Base-by-base conservation (phyloP, 257 asterid genomes). In the Solanum tarijense region DNA sequence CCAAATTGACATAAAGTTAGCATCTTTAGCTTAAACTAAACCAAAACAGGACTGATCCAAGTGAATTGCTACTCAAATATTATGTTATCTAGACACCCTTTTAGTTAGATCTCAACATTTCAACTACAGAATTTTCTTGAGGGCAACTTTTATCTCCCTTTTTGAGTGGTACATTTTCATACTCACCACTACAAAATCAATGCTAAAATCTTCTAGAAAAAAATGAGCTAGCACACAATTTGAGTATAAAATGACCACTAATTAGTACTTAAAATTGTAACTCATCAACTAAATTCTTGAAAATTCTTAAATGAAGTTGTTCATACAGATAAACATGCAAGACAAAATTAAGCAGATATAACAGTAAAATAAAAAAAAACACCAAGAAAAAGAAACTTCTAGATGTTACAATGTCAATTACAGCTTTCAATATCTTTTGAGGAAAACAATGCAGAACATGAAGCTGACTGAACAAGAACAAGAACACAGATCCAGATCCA, bases 31-130 rank as follows among this genome's bases (percentile, higher is more conserved):
- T 25, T 4, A 81, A 43, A 43, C 85, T 81, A 46, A 29, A 0
- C 20, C 43, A 82, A 82, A 82, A 25, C 11, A 9, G 41, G 43
- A 18, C 86, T 11, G 20, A 48, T 31, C 43, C 86, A 82, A 48
- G 66, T 43, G 85, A 79, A 79, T 46, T 79, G 66, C 66, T 25
- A 43, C 23, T 4, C 6, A 31, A 62, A 85, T 62, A 39, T 36
- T 25, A n/a, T 66, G 68, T 86, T 46, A 32, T 32, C 32, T 71
- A 46, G 83, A 32, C 31, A 73, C 83, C 83, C 79, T 69, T 71
- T 41, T 21, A 20, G 31, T 16, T 52, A 86, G 88, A 86, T 86
- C 88, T 86, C 88, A 86, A 23, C 83, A 46, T 86, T 71, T 71
- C 60, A 29, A 66, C 68, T 27, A 16, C 36, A 41, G 65, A 85